Base-by-base conservation (phyloP, 768 basidiomycete species). In the Pleurotus pulmonarius region DNA sequence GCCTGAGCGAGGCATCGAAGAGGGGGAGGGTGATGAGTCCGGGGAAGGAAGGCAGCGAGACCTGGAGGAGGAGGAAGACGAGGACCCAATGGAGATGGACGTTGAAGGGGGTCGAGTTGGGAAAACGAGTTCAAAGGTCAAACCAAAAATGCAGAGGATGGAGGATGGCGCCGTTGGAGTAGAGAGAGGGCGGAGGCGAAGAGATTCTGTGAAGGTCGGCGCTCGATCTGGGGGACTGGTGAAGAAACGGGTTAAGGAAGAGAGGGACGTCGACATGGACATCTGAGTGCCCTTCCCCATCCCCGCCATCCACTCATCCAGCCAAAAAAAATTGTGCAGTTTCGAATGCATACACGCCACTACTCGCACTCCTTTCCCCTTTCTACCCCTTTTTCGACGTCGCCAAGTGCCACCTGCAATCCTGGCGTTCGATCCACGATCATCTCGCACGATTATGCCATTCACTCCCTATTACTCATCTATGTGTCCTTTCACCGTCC, bases 11-110 rank as follows among this genome's bases (percentile, higher is more conserved):
- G 45, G 64, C 65, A 57, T 64, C 61, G 62, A 58, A 13, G 25
- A 24, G 38, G 37, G 22, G 26, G 59, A 58, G 22, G 59, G 49
- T 0, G 46, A 46, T 9, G 58, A 18, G 34, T 12, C 25, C 1
- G 26, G 15, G 12, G 49, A 40, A 12, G 26, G 18, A 18, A 34
- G 15, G 11, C 15, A 12, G 15, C 25, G 46, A 25, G 22, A 34
- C 9, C 22, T 25, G 52, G 37, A 15, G 24, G 38, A 41, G 25
- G 49, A 45, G 7, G 52, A 41, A 22, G 52, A 54, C 12, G 69
- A 65, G 46, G 69, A 67, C 59, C 65, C 67, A 67, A 70, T 67
- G n/a, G 57, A 56, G 60, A 64, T 63, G 47, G 58, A 61, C 41
- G 25, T 45, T 37, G 56, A 49, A 22, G 55, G 48, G 26, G 26